Evolutionary conservation across 2,329 filamentous ascomycete genomes (phyloP).

Genomic region (Amphichorda felina): DNA sequence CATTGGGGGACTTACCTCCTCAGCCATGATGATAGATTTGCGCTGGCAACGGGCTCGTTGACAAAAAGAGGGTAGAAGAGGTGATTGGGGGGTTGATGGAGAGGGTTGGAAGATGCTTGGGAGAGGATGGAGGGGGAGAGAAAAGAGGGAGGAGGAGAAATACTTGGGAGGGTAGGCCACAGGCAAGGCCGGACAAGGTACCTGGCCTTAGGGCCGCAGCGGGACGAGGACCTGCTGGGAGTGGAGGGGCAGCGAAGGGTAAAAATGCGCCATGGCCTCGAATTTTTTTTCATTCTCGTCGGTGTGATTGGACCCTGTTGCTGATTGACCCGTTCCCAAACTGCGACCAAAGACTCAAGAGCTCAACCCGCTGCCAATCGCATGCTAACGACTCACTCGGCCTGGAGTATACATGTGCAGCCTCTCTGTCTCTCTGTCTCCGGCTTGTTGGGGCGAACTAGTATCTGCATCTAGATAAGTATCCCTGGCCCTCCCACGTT

Average conservation of each 20-base stretch:
- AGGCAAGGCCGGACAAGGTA: too few relatives aligned
- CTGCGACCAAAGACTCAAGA: too few relatives aligned
- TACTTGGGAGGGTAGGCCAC: neutral
- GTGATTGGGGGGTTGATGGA: slow-evolving; percentile 11
- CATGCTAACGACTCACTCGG: too few relatives aligned
- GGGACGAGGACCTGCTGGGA: neutral
- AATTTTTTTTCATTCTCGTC: slow-evolving; percentile 15
- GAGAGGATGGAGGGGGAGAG: slow-evolving; percentile 6
- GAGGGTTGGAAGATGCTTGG: slow-evolving; percentile 5
- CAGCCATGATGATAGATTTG: slow-evolving; percentile 44
- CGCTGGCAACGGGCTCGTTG: slow-evolving; percentile 19
- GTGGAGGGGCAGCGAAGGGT: slow-evolving; percentile 12
- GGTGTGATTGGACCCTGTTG: slow-evolving; percentile 20
- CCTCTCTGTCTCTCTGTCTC: too few relatives aligned
- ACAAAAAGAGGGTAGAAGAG: slow-evolving; percentile 9
- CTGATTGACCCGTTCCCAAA: too few relatives aligned
- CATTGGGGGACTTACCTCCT: slow-evolving; percentile 26
- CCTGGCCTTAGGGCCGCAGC: neutral
- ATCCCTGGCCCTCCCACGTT: too few relatives aligned
- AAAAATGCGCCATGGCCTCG: slow-evolving; percentile 12
- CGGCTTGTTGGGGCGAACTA: too few relatives aligned
- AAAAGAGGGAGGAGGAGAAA: slow-evolving; percentile 7
- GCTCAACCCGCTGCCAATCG: too few relatives aligned
- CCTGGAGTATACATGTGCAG: too few relatives aligned
- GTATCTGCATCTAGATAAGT: too few relatives aligned